Evolutionary conservation across 768 basidiomycete species (phyloP).

Genomic region (Mycena vulgaris): DNA sequence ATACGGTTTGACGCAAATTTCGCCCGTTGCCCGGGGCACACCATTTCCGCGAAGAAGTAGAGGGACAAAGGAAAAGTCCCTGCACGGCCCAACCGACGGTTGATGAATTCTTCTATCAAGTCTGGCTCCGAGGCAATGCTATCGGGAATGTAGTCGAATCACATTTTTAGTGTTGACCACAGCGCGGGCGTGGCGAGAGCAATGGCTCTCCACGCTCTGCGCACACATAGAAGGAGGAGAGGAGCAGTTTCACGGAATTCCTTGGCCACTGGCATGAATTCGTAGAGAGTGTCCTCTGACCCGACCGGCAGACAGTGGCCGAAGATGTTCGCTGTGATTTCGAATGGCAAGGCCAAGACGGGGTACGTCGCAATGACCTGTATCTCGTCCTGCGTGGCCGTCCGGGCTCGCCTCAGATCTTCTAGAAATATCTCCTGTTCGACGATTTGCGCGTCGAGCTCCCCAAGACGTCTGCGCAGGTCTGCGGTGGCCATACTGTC

Average conservation of each 20-base stretch:
- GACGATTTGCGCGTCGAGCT: not conserved
- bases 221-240: not conserved
- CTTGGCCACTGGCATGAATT: too few relatives aligned
- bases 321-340: slow-evolving; percentile 23
- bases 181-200: slow-evolving; percentile 4
- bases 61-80: not conserved
- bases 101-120: not conserved
- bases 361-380: not conserved
- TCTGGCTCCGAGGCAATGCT: not conserved
- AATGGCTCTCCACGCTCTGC: slow-evolving; percentile 13
- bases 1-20: not conserved
- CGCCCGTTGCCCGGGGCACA: too few relatives aligned
- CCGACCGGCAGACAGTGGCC: not conserved
- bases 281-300: not conserved
- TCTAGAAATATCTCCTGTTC: not conserved
- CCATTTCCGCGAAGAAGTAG: not conserved
- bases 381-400: not conserved
- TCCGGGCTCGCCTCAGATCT: not conserved
- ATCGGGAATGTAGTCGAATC: not conserved
- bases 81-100: slow-evolving; percentile 12
- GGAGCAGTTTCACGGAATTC: not conserved
- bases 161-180: not conserved
- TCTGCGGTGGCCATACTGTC: too few relatives aligned
- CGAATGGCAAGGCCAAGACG: slow-evolving; percentile 4
- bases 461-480: slow-evolving; percentile 5